Conservation (phyloP, 805 yeast species). For the Metschnikowia cerradonensis region DNA sequence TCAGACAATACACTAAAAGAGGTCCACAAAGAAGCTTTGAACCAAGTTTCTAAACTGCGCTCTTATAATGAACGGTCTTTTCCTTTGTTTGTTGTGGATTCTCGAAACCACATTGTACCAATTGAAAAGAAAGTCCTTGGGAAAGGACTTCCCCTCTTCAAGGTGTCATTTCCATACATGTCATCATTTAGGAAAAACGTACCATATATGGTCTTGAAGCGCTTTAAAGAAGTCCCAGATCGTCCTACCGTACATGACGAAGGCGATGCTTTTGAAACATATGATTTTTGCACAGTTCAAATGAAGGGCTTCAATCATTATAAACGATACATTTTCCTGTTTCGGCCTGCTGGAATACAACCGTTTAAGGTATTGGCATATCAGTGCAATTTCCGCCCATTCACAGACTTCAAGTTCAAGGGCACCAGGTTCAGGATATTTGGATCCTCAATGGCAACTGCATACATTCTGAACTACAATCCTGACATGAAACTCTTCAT, state of each 20-base stretch:
- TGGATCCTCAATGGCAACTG: conserved; percentile 33
- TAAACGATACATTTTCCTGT: conserved; percentile 28
- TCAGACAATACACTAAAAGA: neutral
- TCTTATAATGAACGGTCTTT: neutral
- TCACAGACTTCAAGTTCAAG: conserved; percentile 36
- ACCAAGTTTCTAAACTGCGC: neutral
- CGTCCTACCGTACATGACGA: conserved; percentile 19
- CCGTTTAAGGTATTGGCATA: conserved; percentile 28
- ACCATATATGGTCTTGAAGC: conserved; percentile 32
- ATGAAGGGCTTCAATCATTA: conserved; percentile 24
- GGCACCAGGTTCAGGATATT: conserved; percentile 35
- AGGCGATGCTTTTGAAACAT: conserved; percentile 30
- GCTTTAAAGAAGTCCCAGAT: conserved; percentile 28
- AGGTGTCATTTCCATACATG: conserved; percentile 34
- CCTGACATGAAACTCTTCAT: conserved; percentile 32
- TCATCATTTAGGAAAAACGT: conserved; percentile 31
- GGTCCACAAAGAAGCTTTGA: neutral
- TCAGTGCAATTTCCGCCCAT: conserved; percentile 34
- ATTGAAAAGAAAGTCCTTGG: conserved; percentile 29
- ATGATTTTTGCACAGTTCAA: conserved; percentile 30
- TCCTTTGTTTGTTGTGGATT: conserved; percentile 19
- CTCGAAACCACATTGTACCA: conserved; percentile 31
- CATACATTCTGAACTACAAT: conserved; percentile 26
- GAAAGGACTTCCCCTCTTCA: conserved; percentile 35
- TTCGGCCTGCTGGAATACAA: conserved; percentile 19